Evolutionary conservation across 139 green algal genomes (phyloP).

Genomic region (Nannochloris sp.): DNA sequence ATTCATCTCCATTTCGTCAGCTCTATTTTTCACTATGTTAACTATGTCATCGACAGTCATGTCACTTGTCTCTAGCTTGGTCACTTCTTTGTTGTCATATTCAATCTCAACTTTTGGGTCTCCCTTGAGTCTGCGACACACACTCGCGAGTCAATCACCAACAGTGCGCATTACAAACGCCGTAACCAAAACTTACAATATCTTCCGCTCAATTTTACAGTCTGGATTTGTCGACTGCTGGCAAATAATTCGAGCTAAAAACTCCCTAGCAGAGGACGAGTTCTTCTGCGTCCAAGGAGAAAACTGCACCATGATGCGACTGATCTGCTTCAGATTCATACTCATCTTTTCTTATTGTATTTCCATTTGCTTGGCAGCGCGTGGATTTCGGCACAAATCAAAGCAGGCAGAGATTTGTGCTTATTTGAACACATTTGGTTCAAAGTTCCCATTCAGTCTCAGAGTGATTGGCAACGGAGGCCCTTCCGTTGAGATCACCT

Average conservation of each 20-base stretch:
- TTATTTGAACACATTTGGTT: no score
- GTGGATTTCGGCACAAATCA: no score
- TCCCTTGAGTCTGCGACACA: slow-evolving; percentile 15
- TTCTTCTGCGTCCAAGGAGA: slow-evolving; percentile 15
- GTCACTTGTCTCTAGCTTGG: slow-evolving; percentile 12
- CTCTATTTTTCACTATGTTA: slow-evolving; percentile 18
- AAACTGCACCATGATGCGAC: slow-evolving; percentile 27
- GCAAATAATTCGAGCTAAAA: slow-evolving; percentile 12
- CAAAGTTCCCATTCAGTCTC: no score
- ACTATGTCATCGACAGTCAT: slow-evolving; percentile 25
- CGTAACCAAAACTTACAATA: slow-evolving; percentile 6
- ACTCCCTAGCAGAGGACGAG: slow-evolving; percentile 24
- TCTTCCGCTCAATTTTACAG: slow-evolving; percentile 16
- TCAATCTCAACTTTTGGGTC: slow-evolving; percentile 25
- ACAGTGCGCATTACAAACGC: not conserved
- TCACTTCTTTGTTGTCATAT: slow-evolving; percentile 29
- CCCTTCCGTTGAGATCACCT: no score
- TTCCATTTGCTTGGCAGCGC: not conserved
- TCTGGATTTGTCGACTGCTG: slow-evolving; percentile 17
- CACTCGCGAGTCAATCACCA: not conserved
- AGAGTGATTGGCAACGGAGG: no score
- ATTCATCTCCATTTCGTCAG: slow-evolving; percentile 30
- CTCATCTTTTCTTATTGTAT: not conserved
- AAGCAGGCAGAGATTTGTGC: no score
- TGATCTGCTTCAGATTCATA: slow-evolving; percentile 33